These are phyloP conservation scores for Linum tenue DNA, from an alignment of 345 rosid genomes.

Conservation along the genomic window DNA sequence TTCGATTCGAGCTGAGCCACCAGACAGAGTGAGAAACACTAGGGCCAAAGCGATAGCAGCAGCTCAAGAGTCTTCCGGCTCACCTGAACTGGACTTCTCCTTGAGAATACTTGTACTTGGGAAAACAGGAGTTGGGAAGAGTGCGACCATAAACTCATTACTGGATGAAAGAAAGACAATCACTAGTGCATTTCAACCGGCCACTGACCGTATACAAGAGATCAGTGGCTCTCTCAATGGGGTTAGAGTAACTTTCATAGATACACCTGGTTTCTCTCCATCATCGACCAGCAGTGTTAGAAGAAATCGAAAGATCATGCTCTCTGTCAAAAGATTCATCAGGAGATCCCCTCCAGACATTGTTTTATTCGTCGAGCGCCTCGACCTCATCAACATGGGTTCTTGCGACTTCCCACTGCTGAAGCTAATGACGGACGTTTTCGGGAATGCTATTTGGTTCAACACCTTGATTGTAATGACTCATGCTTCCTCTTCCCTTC, in stretches of 20 bases:
- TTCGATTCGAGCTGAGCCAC: constrained; percentile 64
- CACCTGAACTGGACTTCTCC: constrained; percentile 57
- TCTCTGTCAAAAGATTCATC: constrained; percentile 53
- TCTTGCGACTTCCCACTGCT: constrained; percentile 64
- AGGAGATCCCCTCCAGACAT: constrained; percentile 73
- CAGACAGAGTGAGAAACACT: constrained; percentile 44
- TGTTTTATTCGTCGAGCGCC: constrained; percentile 73
- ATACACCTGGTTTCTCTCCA: constrained; percentile 81
- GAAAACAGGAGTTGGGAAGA: constrained; percentile 95
- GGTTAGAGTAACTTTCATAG: constrained; percentile 67
- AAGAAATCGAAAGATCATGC: constrained; percentile 67
- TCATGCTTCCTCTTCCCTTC: constrained; percentile 56
- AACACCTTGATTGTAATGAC: constrained; percentile 85
- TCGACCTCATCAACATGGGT: constrained; percentile 52
- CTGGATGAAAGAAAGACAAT: constrained; percentile 53
- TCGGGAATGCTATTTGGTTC: constrained; percentile 78
- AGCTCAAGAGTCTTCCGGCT: constrained; percentile 66
- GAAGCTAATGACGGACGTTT: constrained; percentile 65
- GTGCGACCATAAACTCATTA: constrained; percentile 89
- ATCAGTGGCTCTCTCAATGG: constrained; percentile 58
- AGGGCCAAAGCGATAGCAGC: constrained; percentile 49
- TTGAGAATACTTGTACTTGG: constrained; percentile 73
- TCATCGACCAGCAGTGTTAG: constrained; percentile 40
- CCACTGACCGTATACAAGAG: constrained; percentile 59
- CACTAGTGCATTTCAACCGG: constrained; percentile 75